These are phyloP conservation scores for Metschnikowia dekortorum DNA, from an alignment of 805 yeast species.

Conservation along the genomic window DNA sequence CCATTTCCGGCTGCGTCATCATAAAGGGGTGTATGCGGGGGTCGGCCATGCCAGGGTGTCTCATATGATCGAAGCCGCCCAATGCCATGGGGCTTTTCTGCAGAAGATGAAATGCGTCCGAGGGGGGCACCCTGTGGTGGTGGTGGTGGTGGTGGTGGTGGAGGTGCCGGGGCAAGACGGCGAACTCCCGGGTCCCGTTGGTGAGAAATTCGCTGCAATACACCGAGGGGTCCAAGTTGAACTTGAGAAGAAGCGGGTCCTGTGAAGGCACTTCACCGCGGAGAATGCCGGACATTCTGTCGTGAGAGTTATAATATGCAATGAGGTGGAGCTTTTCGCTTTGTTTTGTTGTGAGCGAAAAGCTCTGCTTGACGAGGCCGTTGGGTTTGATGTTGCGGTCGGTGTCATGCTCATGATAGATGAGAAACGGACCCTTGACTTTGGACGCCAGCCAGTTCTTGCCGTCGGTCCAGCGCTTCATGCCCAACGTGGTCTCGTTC, in stretches of 20 bases:
- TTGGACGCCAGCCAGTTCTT: constrained; percentile 69
- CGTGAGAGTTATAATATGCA: constrained; percentile 36
- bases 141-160: not conserved
- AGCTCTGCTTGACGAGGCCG: constrained; percentile 64
- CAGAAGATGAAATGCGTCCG: not conserved
- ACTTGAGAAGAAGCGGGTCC: constrained; percentile 22
- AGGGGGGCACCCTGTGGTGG: not conserved
- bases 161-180: constrained; percentile 1
- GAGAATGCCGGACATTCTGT: constrained; percentile 16
- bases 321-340: constrained; percentile 58
- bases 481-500: constrained; percentile 68
- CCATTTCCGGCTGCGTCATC: not conserved
- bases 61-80: not conserved
- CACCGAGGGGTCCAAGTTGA: constrained; percentile 18
- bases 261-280: constrained; percentile 18
- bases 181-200: constrained; percentile 1
- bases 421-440: constrained; percentile 57
- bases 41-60: not conserved
- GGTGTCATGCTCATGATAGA: constrained; percentile 57
- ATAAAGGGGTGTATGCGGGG: not conserved
- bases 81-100: not conserved
- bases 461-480: constrained; percentile 80
- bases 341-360: constrained; percentile 50
- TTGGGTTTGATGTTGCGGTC: constrained; percentile 28
- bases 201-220: constrained; percentile 9